phyloP scores from a whole-genome alignment of 345 rosid genomes.

The Arabis hirsuta region DNA sequence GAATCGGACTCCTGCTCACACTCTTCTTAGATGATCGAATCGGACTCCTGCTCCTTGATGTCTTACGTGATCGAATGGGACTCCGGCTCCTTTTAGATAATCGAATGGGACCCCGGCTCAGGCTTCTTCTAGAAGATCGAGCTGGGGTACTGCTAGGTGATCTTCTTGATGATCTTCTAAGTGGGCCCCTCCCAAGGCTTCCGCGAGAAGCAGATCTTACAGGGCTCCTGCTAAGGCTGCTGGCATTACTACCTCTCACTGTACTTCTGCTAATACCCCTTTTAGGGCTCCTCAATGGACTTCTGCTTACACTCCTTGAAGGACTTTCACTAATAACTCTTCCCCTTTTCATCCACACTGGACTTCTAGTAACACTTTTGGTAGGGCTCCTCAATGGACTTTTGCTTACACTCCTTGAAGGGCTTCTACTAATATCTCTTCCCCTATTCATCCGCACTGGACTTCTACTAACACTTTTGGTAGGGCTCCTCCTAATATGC shows the following conservation, averaged over 20 bases:
- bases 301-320: slow-evolving; percentile 50
- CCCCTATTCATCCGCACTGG: slow-evolving; percentile 43
- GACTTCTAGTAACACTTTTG: slow-evolving; percentile 58
- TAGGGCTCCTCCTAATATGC: slow-evolving; percentile 46
- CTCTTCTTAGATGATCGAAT: slow-evolving; percentile 45
- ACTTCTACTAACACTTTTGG: slow-evolving; percentile 52
- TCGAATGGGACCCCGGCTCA: slow-evolving; percentile 51
- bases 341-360: slow-evolving; percentile 41
- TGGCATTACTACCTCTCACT: slow-evolving; percentile 49
- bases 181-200: slow-evolving; percentile 45
- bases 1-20: slow-evolving; percentile 49
- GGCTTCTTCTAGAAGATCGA: slow-evolving; percentile 45
- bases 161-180: slow-evolving; percentile 33
- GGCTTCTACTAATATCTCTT: slow-evolving; percentile 55
- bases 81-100: slow-evolving; percentile 58
- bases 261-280: slow-evolving; percentile 58
- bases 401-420: slow-evolving; percentile 47
- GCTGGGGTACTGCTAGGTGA: slow-evolving; percentile 53
- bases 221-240: slow-evolving; percentile 62
- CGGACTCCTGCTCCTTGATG: slow-evolving; percentile 53
- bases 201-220: slow-evolving; percentile 39
- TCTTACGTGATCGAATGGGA: slow-evolving; percentile 55
- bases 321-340: slow-evolving; percentile 54
- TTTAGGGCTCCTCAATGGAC: slow-evolving; percentile 52
- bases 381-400: slow-evolving; percentile 55